Evolutionary conservation across 163 green algal species (phyloP), one percentile per base, ranked within the genome.

Genomic region (Volvox carteri): DNA sequence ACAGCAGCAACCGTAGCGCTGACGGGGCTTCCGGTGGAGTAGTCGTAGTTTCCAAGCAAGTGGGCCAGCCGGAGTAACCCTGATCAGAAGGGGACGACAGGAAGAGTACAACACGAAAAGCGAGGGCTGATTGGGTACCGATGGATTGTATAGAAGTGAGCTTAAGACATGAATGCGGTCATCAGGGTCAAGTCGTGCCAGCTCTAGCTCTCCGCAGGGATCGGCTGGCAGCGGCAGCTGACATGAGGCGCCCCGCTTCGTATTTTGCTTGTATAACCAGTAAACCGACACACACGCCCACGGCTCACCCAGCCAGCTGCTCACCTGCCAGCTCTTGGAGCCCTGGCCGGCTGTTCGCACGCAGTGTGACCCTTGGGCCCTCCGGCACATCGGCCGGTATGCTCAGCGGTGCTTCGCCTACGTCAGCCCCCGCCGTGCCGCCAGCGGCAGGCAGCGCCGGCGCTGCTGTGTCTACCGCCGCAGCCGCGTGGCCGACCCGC

Each of bases 1-100:
- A 9, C 41, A 1, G 2, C 41, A 35, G 37, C 25, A 48, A 33
- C 60, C 35, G 54, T 23, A 46, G 23, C 60, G 37, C 78, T 30
- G 28, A 16, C 60, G n/a, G 78, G 14, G 41, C 30, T 44, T 16
- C 79, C 79, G 79, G 79, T 78, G 81, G 44, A 14, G 84, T 89
- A 89, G 84, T 89, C 84, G 68, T 76, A 60, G 70, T 83, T 84
- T 21, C 84, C 84, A 0, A 89, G 84, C 37, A 89, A 50, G 21
- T 84, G 68, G 2, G 68, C 70, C 52, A 89, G 62, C 2, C 70
- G 68, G 8, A 89, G 48, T 50, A 89, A 68, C 28, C 67, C 81
- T 87, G 65, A 12, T 33, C 2, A 60, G n/a, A 39, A 4, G 28
- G 58, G 33, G 16, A 16, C 41, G 72, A 8, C 58, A 46, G 72